phyloP scores from a whole-genome alignment of 345 rosid genomes.

The Trapa bicornis region DNA sequence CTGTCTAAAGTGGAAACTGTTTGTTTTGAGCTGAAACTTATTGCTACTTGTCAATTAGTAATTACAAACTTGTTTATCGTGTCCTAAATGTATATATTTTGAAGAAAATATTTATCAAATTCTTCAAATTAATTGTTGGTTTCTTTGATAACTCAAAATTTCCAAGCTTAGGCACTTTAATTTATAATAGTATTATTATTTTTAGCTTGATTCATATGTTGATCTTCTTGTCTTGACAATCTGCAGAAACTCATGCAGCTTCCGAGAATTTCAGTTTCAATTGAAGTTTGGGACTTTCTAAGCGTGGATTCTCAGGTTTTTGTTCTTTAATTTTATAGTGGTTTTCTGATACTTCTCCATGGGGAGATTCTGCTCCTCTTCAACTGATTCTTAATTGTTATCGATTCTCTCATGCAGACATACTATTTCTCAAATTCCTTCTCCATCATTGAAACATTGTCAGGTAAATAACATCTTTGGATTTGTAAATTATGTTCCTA shows the following conservation, averaged over 20 bases:
- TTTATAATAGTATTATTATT: not conserved
- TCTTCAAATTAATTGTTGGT: not conserved
- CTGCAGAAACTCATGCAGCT: slow-evolving; percentile 77
- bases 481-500: slow-evolving; percentile 2
- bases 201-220: slow-evolving; percentile 2
- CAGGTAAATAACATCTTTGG: slow-evolving; percentile 40
- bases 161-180: not conserved
- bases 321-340: not conserved
- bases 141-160: not conserved
- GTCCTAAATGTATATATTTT: not conserved
- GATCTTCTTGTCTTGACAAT: slow-evolving; percentile 11
- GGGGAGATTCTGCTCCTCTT: not conserved
- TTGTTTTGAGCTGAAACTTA: not conserved
- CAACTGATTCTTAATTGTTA: slow-evolving; percentile 1
- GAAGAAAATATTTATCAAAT: not conserved
- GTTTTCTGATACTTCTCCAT: not conserved
- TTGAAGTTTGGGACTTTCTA: slow-evolving; percentile 98
- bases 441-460: slow-evolving; percentile 79
- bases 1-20: not conserved
- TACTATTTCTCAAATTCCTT: slow-evolving; percentile 84
- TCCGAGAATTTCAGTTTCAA: slow-evolving; percentile 85
- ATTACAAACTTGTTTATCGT: not conserved
- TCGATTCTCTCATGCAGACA: slow-evolving; percentile 52
- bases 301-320: slow-evolving; percentile 96
- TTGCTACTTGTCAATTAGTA: not conserved